phyloP scores from a whole-genome alignment of 352 stramenopile species.

The Globisporangium irregulare region DNA sequence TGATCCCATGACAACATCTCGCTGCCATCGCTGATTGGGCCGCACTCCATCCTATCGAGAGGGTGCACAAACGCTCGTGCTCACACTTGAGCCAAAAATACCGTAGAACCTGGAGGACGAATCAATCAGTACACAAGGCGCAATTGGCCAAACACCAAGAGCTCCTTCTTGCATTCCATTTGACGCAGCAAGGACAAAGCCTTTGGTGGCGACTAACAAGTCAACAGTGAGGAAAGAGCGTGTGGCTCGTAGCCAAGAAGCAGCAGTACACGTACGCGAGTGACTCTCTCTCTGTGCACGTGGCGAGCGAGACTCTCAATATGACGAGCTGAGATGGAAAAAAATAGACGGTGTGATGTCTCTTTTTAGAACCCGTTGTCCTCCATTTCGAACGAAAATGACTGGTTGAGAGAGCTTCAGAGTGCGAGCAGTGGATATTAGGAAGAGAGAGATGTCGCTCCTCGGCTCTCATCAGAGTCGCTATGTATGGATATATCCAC shows the following conservation, averaged over 20 bases:
- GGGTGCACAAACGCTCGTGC: not conserved
- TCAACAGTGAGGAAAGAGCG: not conserved
- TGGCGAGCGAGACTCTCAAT: not conserved
- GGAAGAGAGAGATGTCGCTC: too few relatives aligned
- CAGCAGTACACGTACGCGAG: not conserved
- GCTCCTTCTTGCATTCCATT: not conserved
- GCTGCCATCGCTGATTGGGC: not conserved
- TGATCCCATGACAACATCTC: constrained; percentile 4
- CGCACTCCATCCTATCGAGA: not conserved
- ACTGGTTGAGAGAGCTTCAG: not conserved
- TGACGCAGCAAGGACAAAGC: not conserved
- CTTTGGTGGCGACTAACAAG: not conserved
- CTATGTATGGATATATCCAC: too few relatives aligned
- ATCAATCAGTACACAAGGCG: not conserved
- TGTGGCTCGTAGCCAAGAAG: not conserved
- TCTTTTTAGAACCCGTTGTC: not conserved
- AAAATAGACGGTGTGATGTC: not conserved
- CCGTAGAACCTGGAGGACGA: not conserved
- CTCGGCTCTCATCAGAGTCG: too few relatives aligned
- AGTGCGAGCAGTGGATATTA: too few relatives aligned
- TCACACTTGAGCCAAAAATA: not conserved
- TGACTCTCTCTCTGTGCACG: not conserved
- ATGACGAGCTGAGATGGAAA: not conserved
- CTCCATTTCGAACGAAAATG: not conserved
- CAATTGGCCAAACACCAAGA: not conserved